These are phyloP conservation scores for Pilatotrama ljubarskyi DNA, from an alignment of 768 basidiomycete genomes.

Conservation along the genomic window DNA sequence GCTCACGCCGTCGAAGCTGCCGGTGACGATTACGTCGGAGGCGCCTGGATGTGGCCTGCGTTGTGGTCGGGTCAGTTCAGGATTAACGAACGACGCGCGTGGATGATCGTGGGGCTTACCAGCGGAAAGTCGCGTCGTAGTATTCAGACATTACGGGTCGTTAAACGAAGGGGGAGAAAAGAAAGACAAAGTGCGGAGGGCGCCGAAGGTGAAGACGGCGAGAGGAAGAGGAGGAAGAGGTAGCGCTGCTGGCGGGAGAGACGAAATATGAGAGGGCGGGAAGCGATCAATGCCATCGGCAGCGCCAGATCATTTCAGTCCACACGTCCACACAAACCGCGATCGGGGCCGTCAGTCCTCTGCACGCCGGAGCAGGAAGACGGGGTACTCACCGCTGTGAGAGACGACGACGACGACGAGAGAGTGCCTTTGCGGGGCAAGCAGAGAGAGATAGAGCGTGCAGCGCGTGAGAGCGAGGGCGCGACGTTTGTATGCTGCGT, in stretches of 20 bases:
- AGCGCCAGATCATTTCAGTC: conserved; percentile 1
- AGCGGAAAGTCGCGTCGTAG: conserved; percentile 27
- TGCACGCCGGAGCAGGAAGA: background rate
- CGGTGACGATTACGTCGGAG: conserved; percentile 65
- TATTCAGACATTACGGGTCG: conserved; percentile 29
- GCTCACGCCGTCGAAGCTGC: conserved; percentile 73
- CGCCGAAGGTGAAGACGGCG: background rate
- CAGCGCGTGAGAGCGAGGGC: conserved; percentile 11
- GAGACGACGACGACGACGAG: conserved; percentile 8
- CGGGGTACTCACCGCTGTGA: conserved; percentile 11
- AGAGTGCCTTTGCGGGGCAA: background rate
- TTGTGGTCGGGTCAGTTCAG: background rate
- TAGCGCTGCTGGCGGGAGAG: conserved; percentile 12
- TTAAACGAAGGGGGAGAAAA: conserved; percentile 8
- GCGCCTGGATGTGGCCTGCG: conserved; percentile 61
- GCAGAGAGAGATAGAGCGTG: background rate
- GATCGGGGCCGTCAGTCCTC: background rate
- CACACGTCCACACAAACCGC: background rate
- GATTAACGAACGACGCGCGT: conserved; percentile 9
- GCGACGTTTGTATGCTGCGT: background rate
- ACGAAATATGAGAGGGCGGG: background rate
- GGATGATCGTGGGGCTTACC: conserved; percentile 11
- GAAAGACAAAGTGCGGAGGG: conserved; percentile 7
- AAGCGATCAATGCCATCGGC: conserved; percentile 14
- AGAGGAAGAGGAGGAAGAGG: conserved; percentile 5